phyloP scores from a whole-genome alignment of 768 basidiomycete genomes.

The Panellus pusillus region DNA sequence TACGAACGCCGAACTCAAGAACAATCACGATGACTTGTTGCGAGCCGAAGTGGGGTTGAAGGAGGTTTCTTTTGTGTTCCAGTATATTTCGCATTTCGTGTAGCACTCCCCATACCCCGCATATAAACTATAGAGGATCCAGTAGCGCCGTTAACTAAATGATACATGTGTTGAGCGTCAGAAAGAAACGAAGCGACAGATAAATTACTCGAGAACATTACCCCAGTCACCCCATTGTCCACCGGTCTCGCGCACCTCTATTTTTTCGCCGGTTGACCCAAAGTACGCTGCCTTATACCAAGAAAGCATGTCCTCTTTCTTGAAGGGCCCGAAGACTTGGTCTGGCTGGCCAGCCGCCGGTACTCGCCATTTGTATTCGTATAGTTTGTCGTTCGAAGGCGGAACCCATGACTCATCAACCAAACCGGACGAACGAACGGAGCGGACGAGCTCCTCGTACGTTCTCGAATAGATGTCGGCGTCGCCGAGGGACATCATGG shows the following conservation, averaged over 20 bases:
- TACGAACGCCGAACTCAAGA: slow-evolving; percentile 81
- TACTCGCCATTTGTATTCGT: slow-evolving; percentile 81
- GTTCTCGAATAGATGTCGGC: slow-evolving; percentile 83
- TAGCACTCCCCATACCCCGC: neutral
- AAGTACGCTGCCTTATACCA: slow-evolving; percentile 87
- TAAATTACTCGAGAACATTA: slow-evolving; percentile 51
- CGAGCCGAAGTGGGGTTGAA: slow-evolving; percentile 83
- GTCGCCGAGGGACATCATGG: slow-evolving; percentile 83
- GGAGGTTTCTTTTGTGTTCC: slow-evolving; percentile 94
- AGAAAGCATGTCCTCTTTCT: slow-evolving; percentile 72
- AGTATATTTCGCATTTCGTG: slow-evolving; percentile 82
- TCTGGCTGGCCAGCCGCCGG: slow-evolving; percentile 46
- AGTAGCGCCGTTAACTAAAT: too few relatives aligned
- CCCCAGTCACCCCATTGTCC: slow-evolving; percentile 79
- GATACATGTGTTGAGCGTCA: neutral
- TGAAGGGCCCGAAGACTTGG: slow-evolving; percentile 77
- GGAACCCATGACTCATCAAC: slow-evolving; percentile 74
- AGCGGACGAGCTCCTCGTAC: slow-evolving; percentile 81
- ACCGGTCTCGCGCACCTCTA: slow-evolving; percentile 65
- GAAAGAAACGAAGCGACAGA: slow-evolving; percentile 3
- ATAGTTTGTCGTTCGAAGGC: slow-evolving; percentile 71
- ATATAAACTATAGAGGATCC: neutral
- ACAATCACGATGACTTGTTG: slow-evolving; percentile 93
- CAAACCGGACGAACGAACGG: slow-evolving; percentile 67
- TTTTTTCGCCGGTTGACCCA: slow-evolving; percentile 73